These are phyloP conservation scores for Dipteronia dyeriana DNA, from an alignment of 345 rosid genomes.

Conservation along the genomic window DNA sequence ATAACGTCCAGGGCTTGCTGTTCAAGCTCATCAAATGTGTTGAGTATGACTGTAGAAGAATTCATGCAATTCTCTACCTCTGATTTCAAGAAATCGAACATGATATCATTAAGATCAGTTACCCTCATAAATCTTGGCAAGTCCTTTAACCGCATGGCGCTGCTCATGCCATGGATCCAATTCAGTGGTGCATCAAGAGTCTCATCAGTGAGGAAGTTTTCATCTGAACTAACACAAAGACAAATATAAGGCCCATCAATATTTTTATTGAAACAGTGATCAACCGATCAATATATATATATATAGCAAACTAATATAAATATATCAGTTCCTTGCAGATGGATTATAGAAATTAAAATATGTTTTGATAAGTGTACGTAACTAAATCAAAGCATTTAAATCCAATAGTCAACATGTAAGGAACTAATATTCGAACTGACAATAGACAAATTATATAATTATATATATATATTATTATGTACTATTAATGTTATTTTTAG, in stretches of 20 bases:
- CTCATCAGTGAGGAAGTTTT: slow-evolving; percentile 29
- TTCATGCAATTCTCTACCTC: slow-evolving; percentile 30
- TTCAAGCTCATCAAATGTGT: slow-evolving; percentile 48
- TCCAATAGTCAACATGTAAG: too few species aligned
- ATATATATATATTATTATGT: too few species aligned
- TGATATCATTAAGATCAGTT: slow-evolving; percentile 27
- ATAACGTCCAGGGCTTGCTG: slow-evolving; percentile 30
- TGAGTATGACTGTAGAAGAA: slow-evolving; percentile 37
- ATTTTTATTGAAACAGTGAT: not conserved
- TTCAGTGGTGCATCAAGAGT: slow-evolving; percentile 32
- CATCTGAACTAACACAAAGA: slow-evolving; percentile 26
- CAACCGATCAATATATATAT: too few species aligned
- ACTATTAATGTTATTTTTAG: too few species aligned
- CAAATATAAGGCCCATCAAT: not conserved
- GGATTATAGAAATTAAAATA: too few species aligned
- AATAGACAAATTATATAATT: too few species aligned
- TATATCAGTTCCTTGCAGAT: too few species aligned
- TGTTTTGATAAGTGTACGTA: too few species aligned
- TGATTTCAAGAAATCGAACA: slow-evolving; percentile 23
- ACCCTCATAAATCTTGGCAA: slow-evolving; percentile 37
- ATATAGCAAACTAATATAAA: too few species aligned
- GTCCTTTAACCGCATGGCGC: slow-evolving; percentile 36
- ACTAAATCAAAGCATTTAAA: too few species aligned
- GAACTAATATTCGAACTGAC: too few species aligned
- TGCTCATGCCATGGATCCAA: slow-evolving; percentile 43